Evolutionary conservation across 768 basidiomycete genomes (phyloP), one percentile per base, ranked within the genome.

Genomic region (Sutorius australiensis): DNA sequence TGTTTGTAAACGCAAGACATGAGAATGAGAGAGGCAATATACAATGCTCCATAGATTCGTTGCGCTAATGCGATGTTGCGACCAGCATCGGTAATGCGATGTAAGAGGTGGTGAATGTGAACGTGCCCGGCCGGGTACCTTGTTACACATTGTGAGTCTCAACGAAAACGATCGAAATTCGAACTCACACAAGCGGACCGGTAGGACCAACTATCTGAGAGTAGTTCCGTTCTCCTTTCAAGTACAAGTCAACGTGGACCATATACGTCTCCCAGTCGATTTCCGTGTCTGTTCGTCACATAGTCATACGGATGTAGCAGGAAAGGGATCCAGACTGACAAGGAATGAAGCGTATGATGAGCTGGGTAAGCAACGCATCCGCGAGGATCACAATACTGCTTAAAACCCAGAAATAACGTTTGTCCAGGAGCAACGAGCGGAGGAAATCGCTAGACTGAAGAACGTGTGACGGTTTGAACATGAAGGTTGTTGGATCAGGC

Each of bases 241-340:
- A 61, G 72, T 90, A 93, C 38, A 87, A 67, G 51, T 86, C 78
- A 1, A 89, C 80, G 48, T 98, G 97, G 48, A 86, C 74, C 84
- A 98, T 92, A 66, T 99, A 99, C 0, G 97, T 98, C 63, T 86
- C 80, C 85, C 92, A 98, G 72, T 99, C 97, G 62, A 99, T 99
- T 72, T 99, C 95, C 11, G 97, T 98, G 73, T 95, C 95, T 98
- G 74, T 46, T 48, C 32, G 56, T 39, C 38, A 37, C 40, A 56
- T 45, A 56, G 65, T 65, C 51, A 62, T 39, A 55, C 46, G 32
- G 32, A 42, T 34, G 40, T 43, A 28, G 44, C 43, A 28, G 43
- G 54, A 56, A 55, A 32, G 48, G 27, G 30, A 53, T 17, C 34
- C 38, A 7, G 28, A 71, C 88, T 76, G 60, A 97, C 95, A 98